Conservation (phyloP, 2,329 filamentous ascomycete genomes). For the Colletotrichum horii region DNA sequence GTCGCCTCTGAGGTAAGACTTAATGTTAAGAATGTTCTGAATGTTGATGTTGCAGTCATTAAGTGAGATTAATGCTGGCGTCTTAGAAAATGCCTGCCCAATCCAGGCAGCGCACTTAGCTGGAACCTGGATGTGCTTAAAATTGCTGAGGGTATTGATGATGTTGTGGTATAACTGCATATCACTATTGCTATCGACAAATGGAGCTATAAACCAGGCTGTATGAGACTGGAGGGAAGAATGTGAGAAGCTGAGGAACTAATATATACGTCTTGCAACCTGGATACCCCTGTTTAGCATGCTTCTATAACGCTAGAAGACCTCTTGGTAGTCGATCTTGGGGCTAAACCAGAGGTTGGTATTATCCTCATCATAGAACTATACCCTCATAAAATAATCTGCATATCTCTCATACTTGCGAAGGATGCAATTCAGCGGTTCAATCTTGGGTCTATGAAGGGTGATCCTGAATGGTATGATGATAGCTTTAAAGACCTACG, state of each 20-base stretch:
- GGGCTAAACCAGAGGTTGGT: slow-evolving; percentile 64
- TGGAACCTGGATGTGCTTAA: slow-evolving; percentile 53
- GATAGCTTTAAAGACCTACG: slow-evolving; percentile 57
- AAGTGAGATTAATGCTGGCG: slow-evolving; percentile 65
- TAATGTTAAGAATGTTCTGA: slow-evolving; percentile 54
- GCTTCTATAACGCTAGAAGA: slow-evolving; percentile 65
- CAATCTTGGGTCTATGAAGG: slow-evolving; percentile 66
- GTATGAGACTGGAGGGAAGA: slow-evolving; percentile 76
- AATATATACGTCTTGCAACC: slow-evolving; percentile 67
- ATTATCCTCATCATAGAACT: slow-evolving; percentile 77
- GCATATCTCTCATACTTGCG: slow-evolving; percentile 65
- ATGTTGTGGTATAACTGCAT: slow-evolving; percentile 46
- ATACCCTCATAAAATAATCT: slow-evolving; percentile 72
- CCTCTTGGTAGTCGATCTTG: slow-evolving; percentile 44
- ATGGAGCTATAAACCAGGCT: slow-evolving; percentile 66
- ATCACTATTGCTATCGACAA: slow-evolving; percentile 37
- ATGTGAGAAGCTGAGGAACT: slow-evolving; percentile 80
- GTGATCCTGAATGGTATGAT: slow-evolving; percentile 65
- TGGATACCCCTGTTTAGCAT: slow-evolving; percentile 64
- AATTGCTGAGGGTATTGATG: slow-evolving; percentile 53
- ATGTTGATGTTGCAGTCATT: slow-evolving; percentile 37
- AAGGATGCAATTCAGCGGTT: slow-evolving; percentile 73
- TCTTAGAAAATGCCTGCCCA: slow-evolving; percentile 77
- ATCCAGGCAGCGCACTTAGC: slow-evolving; percentile 65
- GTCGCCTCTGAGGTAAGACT: slow-evolving; percentile 37